Conservation (phyloP, 108 stramenopile genomes). For the Chaetoceros tenuissimus region DNA sequence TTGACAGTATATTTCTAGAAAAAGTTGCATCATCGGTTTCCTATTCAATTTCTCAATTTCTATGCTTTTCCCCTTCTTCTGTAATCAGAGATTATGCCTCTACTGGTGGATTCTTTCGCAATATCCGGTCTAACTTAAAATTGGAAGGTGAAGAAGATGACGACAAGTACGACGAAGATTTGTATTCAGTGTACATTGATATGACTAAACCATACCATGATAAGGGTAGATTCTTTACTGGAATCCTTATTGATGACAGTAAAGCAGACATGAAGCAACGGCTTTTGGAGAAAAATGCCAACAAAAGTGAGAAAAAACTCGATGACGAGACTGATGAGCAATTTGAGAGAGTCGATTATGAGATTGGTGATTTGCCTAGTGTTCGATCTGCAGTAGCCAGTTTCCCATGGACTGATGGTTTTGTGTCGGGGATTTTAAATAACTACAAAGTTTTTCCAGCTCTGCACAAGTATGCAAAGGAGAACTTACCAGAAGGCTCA, state of each 20-base stretch:
- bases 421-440: constrained; percentile 49
- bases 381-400: constrained; percentile 43
- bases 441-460: constrained; percentile 69
- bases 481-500: constrained; percentile 21
- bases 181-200: constrained; percentile 38
- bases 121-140: constrained; percentile 24
- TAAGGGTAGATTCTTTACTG: constrained; percentile 43
- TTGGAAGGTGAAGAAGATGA: constrained; percentile 6
- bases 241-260: constrained; percentile 24
- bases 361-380: constrained; percentile 35
- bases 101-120: constrained; percentile 13
- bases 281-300: constrained; percentile 28
- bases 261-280: constrained; percentile 13
- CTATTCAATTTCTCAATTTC: no score
- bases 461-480: constrained; percentile 40
- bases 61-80: background rate
- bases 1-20: no score
- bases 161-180: constrained; percentile 9
- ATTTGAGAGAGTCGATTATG: constrained; percentile 18
- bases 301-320: background rate
- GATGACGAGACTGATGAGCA: background rate
- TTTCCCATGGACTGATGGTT: constrained; percentile 64
- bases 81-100: constrained; percentile 58
- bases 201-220: constrained; percentile 30
- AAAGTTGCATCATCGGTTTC: no score